A percentile compares a stretch with the other conserved stretches of the same genome.
Evolutionary conservation across 805 yeast species (phyloP).

Genomic region (Blastobotrys terrestris): DNA sequence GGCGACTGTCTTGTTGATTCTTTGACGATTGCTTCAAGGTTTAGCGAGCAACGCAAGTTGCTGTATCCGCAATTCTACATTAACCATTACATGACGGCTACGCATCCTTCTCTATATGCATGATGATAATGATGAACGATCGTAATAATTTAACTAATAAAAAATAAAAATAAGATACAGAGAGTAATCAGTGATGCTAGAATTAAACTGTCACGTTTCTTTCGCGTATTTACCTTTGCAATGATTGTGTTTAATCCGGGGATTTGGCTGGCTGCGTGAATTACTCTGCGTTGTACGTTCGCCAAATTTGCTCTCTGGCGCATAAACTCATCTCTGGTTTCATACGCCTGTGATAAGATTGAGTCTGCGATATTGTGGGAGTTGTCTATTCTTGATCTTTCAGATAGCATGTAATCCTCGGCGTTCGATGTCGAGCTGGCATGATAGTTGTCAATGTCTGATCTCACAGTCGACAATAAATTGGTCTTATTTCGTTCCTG

Average conservation of each 20-base stretch:
- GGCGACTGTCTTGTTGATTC: conserved; percentile 76
- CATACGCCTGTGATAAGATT: conserved; percentile 76
- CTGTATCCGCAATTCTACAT: conserved; percentile 27
- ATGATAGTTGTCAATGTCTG: conserved; percentile 70
- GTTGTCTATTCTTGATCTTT: conserved; percentile 62
- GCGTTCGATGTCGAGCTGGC: conserved; percentile 31
- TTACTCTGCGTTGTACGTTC: conserved; percentile 57
- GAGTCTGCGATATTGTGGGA: conserved; percentile 74
- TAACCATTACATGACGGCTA: conserved; percentile 22
- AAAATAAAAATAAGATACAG: conserved; percentile 66
- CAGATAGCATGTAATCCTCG: conserved; percentile 66
- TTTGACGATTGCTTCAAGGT: conserved; percentile 48
- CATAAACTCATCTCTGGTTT: conserved; percentile 78
- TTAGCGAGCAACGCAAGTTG: conserved; percentile 26
- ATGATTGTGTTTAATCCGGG: conserved; percentile 81
- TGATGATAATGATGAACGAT: conserved; percentile 9
- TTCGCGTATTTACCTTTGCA: conserved; percentile 76
- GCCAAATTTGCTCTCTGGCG: conserved; percentile 62
- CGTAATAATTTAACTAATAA: conserved; percentile 34
- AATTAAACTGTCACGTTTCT: conserved; percentile 82
- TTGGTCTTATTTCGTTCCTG: conserved; percentile 76
- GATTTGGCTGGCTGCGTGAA: conserved; percentile 54
- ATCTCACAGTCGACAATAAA: conserved; percentile 65
- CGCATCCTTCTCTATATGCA: conserved; percentile 24
- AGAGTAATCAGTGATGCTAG: conserved; percentile 64